Percentiles rank a stretch among this genome's conserved stretches.
Evolutionary conservation across 108 stramenopile genomes (phyloP).

Genomic region (Fistulifera pelliculosa): DNA sequence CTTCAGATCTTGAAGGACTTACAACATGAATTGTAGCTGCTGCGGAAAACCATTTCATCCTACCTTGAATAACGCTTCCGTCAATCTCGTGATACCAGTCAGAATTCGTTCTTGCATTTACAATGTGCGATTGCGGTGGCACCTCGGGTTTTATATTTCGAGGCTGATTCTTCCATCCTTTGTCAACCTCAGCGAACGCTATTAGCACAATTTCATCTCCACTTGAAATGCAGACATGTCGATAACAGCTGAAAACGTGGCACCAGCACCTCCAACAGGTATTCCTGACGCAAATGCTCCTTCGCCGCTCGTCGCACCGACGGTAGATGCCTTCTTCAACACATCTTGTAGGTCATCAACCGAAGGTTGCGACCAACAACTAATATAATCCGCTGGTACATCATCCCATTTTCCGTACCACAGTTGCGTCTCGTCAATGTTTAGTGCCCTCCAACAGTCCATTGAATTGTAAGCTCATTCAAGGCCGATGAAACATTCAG

Average conservation of each 20-base stretch:
- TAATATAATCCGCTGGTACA: conserved; percentile 24
- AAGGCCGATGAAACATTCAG: conserved; percentile 17
- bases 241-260: conserved; percentile 42
- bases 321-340: conserved; percentile 9
- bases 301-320: conserved; percentile 11
- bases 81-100: conserved; percentile 55
- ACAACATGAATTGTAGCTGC: conserved; percentile 37
- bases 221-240: conserved; percentile 33
- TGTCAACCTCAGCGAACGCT: conserved; percentile 56
- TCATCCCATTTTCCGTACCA: conserved; percentile 63
- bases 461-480: conserved; percentile 31
- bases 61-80: conserved; percentile 63
- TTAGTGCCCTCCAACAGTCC: conserved; percentile 80
- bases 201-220: conserved; percentile 49
- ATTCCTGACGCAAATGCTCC: neutral
- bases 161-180: conserved; percentile 34
- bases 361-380: conserved; percentile 44
- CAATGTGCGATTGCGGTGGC: conserved; percentile 78
- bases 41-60: conserved; percentile 72
- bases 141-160: conserved; percentile 12
- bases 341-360: conserved; percentile 8
- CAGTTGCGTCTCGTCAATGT: conserved; percentile 57
- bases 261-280: conserved; percentile 7
- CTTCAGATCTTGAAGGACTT: no score
- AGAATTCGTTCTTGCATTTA: conserved; percentile 85